Base-by-base conservation (phyloP, 2,329 filamentous ascomycete species). In the Cladosporium oxysporum region DNA sequence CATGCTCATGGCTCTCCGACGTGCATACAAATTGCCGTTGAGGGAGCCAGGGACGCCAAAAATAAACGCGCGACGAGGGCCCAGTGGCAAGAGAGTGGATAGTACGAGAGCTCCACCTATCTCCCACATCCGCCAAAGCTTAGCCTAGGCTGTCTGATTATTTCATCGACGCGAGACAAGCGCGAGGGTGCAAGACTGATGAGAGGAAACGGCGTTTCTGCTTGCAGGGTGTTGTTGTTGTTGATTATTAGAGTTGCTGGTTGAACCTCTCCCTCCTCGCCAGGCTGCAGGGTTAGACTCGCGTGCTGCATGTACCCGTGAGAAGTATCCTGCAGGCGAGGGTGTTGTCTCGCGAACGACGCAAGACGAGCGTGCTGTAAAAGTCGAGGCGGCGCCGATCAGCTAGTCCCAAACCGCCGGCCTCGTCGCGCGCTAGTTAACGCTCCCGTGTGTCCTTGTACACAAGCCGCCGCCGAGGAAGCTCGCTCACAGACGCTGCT, bases 21-120 rank as follows among this genome's bases (percentile, higher is more conserved):
- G 4, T 59, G 47, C 60, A 55, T 53, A 41, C 49, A 61, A 35
- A 62, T 41, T 41, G 60, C 49, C 60, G 60, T 62, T 62, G 60
- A 50, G 60, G 33, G 60, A 50, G 60, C 49, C 60, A 50, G 41
- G 49, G n/a, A 44, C 31, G 60, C 60, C 60, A 55, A 53, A 55
- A 62, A 62, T 62, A 62, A 50, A 53, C 49, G 33, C 31, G 47
- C 49, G 59, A 59, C 60, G 49, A 55, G 49, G n/a, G 60, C 26
- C 47, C 28, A 53, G 60, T 62, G 60, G 47, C 60, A 33, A 41
- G 29, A 33, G 31, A 21, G 53, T 37, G 4, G 2, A 6, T 62
- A 62, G 60, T 21, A 28, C 57, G 21, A 28, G 28, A n/a, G 59
- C 44, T 29, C 60, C 60, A 55, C 60, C 41, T 18, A 5, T 47